Base-by-base conservation (phyloP, 352 stramenopile genomes). In the Aphanomyces euteiches region DNA sequence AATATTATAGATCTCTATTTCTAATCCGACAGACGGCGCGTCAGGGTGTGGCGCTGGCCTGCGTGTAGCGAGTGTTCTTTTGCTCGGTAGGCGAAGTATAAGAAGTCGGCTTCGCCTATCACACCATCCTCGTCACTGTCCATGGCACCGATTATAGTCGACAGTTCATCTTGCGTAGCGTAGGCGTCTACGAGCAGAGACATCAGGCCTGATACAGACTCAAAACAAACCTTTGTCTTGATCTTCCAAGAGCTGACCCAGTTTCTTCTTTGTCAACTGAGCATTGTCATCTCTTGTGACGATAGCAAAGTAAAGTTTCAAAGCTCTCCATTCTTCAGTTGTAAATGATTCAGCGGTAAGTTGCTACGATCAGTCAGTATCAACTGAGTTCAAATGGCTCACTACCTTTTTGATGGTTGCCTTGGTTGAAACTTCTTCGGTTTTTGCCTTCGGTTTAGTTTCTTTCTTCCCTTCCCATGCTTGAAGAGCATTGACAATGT, bases 21-120 rank as follows among this genome's bases (percentile, higher is more conserved):
- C 47, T 67, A 67, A 7, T 41, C 60, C 8, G 60, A 67, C 15
- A 67, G 54, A 17, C 60, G 60, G 36, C 60, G 60, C 7, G 47
- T 37, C n/a, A 67, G 47, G 19, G 56, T 0, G 37, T 13, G 60
- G 60, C 60, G 43, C 2, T 56, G 60, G 10, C 60, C 15, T 15
- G 47, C 13, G 5, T 67, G 28, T 12, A 15, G 19, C 15, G 15
- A 19, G 34, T 63, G 47, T 21, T 67, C 15, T 15, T 67, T 67
- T 28, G 86, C 84, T 34, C 86, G 83, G 76, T 90, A 90, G 12
- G 86, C 86, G 57, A 93, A 93, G 37, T 89, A 79, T 72, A 93
- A 73, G 63, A 92, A 93, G 77, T 93, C 86, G 72, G 90, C 82
- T 67, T 82, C 78, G 3, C 83, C 90, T 54, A 93, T 88, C 66